phyloP scores from a whole-genome alignment of 1,284 basidiomycete species.

The Omphalotus olearius region DNA sequence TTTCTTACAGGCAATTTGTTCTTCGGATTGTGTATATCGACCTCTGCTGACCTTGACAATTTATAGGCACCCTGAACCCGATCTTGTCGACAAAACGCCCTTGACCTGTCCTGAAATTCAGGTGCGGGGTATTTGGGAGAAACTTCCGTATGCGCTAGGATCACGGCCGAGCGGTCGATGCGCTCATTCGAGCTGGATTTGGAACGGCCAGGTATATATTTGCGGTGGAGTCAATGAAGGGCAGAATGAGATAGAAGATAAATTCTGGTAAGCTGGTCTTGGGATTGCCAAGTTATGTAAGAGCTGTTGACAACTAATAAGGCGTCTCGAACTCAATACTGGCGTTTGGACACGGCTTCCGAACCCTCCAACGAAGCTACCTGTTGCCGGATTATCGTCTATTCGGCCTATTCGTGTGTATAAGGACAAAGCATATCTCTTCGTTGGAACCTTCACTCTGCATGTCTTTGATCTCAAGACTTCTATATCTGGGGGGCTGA shows the following conservation, averaged over 20 bases:
- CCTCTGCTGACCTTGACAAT: neutral
- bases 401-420: slow-evolving; percentile 5
- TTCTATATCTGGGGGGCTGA: neutral
- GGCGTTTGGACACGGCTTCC: slow-evolving; percentile 2
- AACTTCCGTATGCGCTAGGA: neutral
- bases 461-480: slow-evolving; percentile 10
- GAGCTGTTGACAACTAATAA: neutral
- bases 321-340: neutral
- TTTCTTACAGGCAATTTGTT: neutral
- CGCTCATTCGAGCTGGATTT: slow-evolving; percentile 6
- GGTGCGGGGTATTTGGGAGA: slow-evolving; percentile 4
- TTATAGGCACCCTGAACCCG: slow-evolving; percentile 3
- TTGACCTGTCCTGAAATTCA: slow-evolving; percentile 3
- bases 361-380: neutral
- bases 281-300: neutral
- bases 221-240: neutral
- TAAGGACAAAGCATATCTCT: slow-evolving; percentile 5
- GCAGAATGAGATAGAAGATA: slow-evolving; percentile 1
- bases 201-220: slow-evolving; percentile 1
- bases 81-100: slow-evolving; percentile 1
- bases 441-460: neutral
- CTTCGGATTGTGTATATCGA: neutral
- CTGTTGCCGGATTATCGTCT: slow-evolving; percentile 1
- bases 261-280: neutral
- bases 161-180: neutral